A percentile compares a stretch with the other conserved stretches of the same genome.
phyloP scores from a whole-genome alignment of 345 rosid species.

The Lepidium africanum region DNA sequence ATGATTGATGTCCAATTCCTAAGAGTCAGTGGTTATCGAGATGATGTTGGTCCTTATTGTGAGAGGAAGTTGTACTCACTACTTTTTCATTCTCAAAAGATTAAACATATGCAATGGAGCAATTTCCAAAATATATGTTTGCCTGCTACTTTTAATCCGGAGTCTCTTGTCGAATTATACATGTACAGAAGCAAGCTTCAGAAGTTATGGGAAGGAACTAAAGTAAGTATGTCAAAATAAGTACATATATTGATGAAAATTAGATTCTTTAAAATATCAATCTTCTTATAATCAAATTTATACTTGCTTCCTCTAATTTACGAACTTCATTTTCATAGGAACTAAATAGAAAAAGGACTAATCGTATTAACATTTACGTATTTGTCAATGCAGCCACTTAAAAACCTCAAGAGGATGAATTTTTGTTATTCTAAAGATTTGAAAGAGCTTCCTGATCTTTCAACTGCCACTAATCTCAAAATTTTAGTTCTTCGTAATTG shows the following conservation, averaged over 20 bases:
- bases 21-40: not conserved
- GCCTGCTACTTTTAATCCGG: not conserved
- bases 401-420: not conserved
- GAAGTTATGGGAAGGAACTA: constrained; percentile 5
- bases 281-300: no score
- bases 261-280: no score
- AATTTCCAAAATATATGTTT: not conserved
- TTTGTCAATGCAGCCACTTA: not conserved
- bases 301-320: no score
- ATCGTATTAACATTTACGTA: not conserved
- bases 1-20: not conserved
- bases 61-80: not conserved
- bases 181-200: not conserved
- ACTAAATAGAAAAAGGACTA: no score
- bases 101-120: not conserved
- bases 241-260: no score
- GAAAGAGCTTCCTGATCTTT: no score
- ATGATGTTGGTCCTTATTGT: no score
- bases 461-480: no score
- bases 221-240: no score
- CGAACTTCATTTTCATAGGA: no score
- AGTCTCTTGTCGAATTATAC: not conserved
- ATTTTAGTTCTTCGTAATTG: no score
- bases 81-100: not conserved
- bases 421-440: no score